These are phyloP conservation scores for Yamadazyma insecticola DNA, from an alignment of 805 yeast species.

Conservation along the genomic window DNA sequence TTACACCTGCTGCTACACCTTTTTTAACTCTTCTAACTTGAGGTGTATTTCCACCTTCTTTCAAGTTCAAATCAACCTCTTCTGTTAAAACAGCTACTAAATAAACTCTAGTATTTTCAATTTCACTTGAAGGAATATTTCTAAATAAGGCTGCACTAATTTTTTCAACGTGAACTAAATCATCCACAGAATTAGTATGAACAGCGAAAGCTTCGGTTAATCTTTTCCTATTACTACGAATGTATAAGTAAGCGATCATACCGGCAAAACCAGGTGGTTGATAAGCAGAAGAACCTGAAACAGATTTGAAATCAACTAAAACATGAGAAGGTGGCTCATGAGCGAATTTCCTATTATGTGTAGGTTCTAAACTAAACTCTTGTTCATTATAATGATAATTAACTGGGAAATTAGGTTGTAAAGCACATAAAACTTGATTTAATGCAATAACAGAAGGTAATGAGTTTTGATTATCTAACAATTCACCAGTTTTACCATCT, in stretches of 20 bases:
- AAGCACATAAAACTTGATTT: constrained; percentile 65
- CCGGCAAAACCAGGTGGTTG: constrained; percentile 67
- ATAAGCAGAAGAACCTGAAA: constrained; percentile 51
- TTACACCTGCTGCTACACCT: constrained; percentile 86
- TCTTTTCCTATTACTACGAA: constrained; percentile 58
- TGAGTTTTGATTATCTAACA: constrained; percentile 38
- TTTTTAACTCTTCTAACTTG: constrained; percentile 49
- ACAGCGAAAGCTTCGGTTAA: constrained; percentile 79
- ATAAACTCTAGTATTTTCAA: constrained; percentile 61
- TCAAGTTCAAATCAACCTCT: constrained; percentile 44
- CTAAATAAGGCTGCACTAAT: constrained; percentile 76
- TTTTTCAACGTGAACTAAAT: constrained; percentile 54
- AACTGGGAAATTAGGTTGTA: constrained; percentile 68
- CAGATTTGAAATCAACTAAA: constrained; percentile 71
- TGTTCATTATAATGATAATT: constrained; percentile 26
- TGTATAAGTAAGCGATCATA: constrained; percentile 66
- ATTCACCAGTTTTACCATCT: constrained; percentile 54
- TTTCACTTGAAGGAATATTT: constrained; percentile 66
- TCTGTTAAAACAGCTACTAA: constrained; percentile 76
- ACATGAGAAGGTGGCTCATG: constrained; percentile 60
- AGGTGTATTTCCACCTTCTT: constrained; percentile 21
- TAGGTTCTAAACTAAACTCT: constrained; percentile 39
- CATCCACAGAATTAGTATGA: constrained; percentile 54
- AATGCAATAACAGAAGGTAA: constrained; percentile 58
- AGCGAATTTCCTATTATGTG: constrained; percentile 41